These are phyloP conservation scores for Solanum sitiens DNA, from an alignment of 257 asterid species.

Conservation along the genomic window DNA sequence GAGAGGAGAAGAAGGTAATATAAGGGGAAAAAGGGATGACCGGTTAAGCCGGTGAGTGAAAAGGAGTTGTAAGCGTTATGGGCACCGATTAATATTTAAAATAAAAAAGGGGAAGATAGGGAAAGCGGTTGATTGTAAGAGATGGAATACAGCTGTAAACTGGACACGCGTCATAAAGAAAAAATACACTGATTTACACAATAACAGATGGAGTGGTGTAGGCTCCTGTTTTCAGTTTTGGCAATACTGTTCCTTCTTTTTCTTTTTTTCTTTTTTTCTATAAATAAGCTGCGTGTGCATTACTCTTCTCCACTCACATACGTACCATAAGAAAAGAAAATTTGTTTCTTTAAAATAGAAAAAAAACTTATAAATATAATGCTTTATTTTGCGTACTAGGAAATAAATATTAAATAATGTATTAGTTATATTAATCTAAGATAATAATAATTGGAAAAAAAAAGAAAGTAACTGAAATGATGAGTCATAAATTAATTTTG, in stretches of 20 bases:
- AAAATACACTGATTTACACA: slow-evolving; percentile 36
- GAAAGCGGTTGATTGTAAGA: slow-evolving; percentile 33
- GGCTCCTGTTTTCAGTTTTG: neutral
- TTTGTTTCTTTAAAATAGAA: neutral
- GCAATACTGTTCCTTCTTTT: neutral
- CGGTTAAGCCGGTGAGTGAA: slow-evolving; percentile 8
- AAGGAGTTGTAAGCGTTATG: slow-evolving; percentile 31
- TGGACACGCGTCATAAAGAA: slow-evolving; percentile 67
- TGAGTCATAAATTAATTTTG: neutral
- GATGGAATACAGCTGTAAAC: slow-evolving; percentile 80
- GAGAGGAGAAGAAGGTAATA: neutral
- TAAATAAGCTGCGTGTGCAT: slow-evolving; percentile 7
- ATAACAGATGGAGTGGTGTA: neutral
- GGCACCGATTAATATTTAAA: slow-evolving; percentile 28
- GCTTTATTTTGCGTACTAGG: neutral
- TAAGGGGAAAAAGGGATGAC: slow-evolving; percentile 4
- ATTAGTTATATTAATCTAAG: neutral
- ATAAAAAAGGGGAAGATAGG: slow-evolving; percentile 5
- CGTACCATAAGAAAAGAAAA: neutral
- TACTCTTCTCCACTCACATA: slow-evolving; percentile 2
- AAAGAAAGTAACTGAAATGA: slow-evolving; percentile 9
- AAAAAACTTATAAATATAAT: neutral
- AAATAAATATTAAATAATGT: neutral
- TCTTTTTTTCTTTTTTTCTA: neutral
- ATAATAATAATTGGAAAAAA: neutral